These are phyloP conservation scores for Limonium bicolor DNA, from an alignment of 148 eudicot genomes.

Conservation along the genomic window DNA sequence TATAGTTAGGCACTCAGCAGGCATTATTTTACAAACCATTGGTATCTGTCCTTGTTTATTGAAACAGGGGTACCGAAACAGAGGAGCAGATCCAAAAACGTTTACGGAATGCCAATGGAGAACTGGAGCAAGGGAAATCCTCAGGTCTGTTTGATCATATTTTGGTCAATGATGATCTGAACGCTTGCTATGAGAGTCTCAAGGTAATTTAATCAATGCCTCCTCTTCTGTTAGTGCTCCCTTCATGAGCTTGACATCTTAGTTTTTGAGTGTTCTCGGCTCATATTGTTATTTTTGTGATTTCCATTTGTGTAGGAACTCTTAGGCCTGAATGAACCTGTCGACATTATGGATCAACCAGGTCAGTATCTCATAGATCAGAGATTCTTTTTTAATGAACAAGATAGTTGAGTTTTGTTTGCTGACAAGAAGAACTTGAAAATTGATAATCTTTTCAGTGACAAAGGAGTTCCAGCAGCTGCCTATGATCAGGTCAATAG, in stretches of 20 bases:
- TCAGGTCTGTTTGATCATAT: constrained; percentile 79
- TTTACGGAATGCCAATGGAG: constrained; percentile 65
- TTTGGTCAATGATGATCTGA: constrained; percentile 68
- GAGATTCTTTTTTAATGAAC: neutral
- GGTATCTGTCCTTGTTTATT: neutral
- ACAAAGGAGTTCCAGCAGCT: constrained; percentile 17
- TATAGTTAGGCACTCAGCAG: too few species aligned
- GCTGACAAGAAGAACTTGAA: neutral
- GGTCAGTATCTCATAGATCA: constrained; percentile 17
- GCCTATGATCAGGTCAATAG: constrained; percentile 35
- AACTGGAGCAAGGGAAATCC: constrained; percentile 65
- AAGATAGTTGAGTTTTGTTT: neutral
- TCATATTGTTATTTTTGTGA: neutral
- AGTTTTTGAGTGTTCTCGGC: neutral
- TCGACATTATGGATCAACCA: constrained; percentile 13
- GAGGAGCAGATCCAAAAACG: constrained; percentile 90
- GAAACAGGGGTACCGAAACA: constrained; percentile 77
- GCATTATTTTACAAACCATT: neutral
- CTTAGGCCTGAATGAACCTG: constrained; percentile 37
- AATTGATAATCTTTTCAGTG: constrained; percentile 13
- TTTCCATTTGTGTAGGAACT: constrained; percentile 27
- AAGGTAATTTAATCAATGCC: too few species aligned
- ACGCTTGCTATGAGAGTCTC: constrained; percentile 49
- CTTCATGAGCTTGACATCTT: neutral
- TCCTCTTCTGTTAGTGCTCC: too few species aligned